Evolutionary conservation across 345 rosid genomes (phyloP), one percentile per base, ranked within the genome.

Genomic region (Eucalyptus regnans): DNA sequence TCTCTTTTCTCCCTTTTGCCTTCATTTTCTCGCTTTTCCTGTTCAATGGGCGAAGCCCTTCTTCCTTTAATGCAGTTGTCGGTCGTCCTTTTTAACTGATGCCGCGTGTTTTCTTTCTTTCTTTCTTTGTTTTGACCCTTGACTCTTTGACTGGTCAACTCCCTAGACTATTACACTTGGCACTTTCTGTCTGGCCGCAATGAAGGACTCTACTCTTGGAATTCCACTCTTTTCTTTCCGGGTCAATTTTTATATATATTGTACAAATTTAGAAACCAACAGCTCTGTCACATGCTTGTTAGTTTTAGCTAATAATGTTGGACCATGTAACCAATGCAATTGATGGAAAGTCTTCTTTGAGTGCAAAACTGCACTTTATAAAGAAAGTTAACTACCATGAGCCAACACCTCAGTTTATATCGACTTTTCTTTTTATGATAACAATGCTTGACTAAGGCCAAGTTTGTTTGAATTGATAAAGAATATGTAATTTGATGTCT

Each of bases 371-470:
- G 79, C 3, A 14, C 79, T 7, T 66, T n/a, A 31, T n/a, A 66
- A 66, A 16, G 76, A 66, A 7, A 7, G 79, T 66, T 2, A 33
- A 29, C 41, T 4, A 8, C 22, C 22, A 15, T 0, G 43, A 62
- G n/a, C 68, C 68, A 12, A 29, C 16, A 1, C 68, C 68, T 62
- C 31, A 62, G 68, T 60, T n/a, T 60, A 60, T 29, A 27, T 62
- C 33, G 16, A 62, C 41, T 66, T 66, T 66, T 31, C 41, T 31
- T 31, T 66, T 66, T 31, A 66, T 31, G 79, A 37, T 66, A 31
- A 16, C 37, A n/a, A 64, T 92, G 93, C 71, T 92, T 91, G 12
- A 91, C 87, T 79, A 88, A 88, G 2, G 86, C 90, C 27, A 90
- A 91, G 17, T 92, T 90, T 31, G 79, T 66, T 31, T 66, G 81